These are phyloP conservation scores for Pythium volutum DNA, from an alignment of 352 stramenopile genomes.

Conservation along the genomic window DNA sequence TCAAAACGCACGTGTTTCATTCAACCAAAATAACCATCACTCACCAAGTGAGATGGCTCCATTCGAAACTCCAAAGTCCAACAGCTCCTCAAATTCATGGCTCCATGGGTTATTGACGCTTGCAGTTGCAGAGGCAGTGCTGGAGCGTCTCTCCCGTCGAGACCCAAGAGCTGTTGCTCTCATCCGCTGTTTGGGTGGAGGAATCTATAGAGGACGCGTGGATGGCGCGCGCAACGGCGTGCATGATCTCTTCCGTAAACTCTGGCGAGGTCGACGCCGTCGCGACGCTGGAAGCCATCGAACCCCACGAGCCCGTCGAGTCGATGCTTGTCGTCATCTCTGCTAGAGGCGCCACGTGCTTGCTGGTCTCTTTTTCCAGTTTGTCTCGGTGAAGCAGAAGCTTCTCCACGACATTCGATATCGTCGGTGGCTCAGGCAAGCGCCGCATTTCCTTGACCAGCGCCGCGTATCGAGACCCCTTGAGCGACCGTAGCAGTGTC, in stretches of 20 bases:
- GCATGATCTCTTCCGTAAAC: constrained; percentile 17
- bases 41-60: constrained; percentile 9
- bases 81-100: not conserved
- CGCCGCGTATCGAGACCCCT: constrained; percentile 6
- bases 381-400: not conserved
- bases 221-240: constrained; percentile 16
- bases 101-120: not conserved
- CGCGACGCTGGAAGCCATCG: not conserved
- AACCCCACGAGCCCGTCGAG: not conserved
- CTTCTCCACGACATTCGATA: constrained; percentile 6
- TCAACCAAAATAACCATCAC: not conserved
- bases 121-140: not conserved
- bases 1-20: not conserved
- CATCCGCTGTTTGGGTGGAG: not conserved
- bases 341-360: not conserved
- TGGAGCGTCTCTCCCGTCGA: not conserved
- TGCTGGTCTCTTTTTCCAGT: not conserved
- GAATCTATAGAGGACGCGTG: not conserved
- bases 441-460: not conserved
- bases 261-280: not conserved
- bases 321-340: not conserved
- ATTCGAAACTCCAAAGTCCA: not conserved
- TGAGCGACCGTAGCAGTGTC: constrained; percentile 19
- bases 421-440: not conserved
- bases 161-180: not conserved